These are phyloP conservation scores for Marasmius sp. DNA, from an alignment of 1,284 basidiomycete genomes.

Conservation along the genomic window DNA sequence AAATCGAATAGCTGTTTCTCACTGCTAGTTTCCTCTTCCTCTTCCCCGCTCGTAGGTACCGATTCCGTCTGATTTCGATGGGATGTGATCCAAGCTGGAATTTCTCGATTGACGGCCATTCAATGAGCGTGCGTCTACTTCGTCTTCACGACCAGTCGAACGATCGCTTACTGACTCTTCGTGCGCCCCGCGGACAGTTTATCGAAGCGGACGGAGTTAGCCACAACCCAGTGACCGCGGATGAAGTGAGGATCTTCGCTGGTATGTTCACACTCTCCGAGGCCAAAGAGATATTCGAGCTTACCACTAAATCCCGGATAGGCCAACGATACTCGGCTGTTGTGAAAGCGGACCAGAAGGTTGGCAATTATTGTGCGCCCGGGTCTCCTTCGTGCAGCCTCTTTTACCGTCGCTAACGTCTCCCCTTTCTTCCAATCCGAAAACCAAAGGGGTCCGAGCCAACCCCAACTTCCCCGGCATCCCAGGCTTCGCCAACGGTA, in stretches of 20 bases:
- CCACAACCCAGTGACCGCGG: slow-evolving; percentile 37
- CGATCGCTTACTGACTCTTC: too few relatives aligned
- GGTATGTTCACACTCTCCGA: background rate
- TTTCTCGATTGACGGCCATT: slow-evolving; percentile 32
- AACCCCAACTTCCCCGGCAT: slow-evolving; percentile 14
- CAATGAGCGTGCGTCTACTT: slow-evolving; percentile 21
- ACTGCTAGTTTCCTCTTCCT: background rate
- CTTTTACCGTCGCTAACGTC: too few relatives aligned
- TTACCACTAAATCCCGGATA: too few relatives aligned
- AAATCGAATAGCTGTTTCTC: background rate
- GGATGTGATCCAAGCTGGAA: slow-evolving; percentile 8
- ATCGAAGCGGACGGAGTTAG: slow-evolving; percentile 55
- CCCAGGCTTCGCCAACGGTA: slow-evolving; percentile 20
- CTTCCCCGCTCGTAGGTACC: slow-evolving; percentile 3
- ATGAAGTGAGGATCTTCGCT: slow-evolving; percentile 38
- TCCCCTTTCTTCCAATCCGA: too few relatives aligned
- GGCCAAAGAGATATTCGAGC: too few relatives aligned
- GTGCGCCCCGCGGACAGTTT: slow-evolving; percentile 17
- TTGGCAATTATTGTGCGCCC: slow-evolving; percentile 34
- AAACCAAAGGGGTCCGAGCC: slow-evolving; percentile 21
- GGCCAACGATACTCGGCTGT: slow-evolving; percentile 14
- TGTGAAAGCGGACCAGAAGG: slow-evolving; percentile 33
- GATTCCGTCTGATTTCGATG: slow-evolving; percentile 9
- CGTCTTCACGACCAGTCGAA: too few relatives aligned
- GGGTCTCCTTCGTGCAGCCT: too few relatives aligned